These are phyloP conservation scores for Pythium angustatum DNA, from an alignment of 352 stramenopile species.

Conservation along the genomic window DNA sequence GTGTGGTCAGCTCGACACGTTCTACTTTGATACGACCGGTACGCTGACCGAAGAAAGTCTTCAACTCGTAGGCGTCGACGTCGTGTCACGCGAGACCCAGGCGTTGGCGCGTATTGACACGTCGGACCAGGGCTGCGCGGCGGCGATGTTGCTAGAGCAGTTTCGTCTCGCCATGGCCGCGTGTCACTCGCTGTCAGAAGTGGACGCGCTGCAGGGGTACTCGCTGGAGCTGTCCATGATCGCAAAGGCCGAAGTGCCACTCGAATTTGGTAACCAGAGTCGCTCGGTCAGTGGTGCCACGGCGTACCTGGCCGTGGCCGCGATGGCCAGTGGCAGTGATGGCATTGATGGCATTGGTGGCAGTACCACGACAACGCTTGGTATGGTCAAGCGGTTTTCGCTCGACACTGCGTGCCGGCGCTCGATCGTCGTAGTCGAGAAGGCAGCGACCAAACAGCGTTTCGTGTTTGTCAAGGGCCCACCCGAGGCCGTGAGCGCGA, in stretches of 20 bases:
- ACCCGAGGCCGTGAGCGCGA: slow-evolving; percentile 39
- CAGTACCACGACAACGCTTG: no score
- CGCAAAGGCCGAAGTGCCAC: no score
- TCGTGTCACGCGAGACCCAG: slow-evolving; percentile 5
- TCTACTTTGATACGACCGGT: slow-evolving; percentile 72
- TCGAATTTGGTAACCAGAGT: slow-evolving; percentile 28
- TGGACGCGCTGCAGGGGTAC: slow-evolving; percentile 44
- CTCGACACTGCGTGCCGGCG: slow-evolving; percentile 52
- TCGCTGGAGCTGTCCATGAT: slow-evolving; percentile 61
- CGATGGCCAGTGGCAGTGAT: background rate
- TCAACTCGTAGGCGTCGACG: slow-evolving; percentile 13
- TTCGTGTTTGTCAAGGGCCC: slow-evolving; percentile 59
- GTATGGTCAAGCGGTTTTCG: slow-evolving; percentile 47
- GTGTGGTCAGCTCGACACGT: slow-evolving; percentile 52
- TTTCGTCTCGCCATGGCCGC: slow-evolving; percentile 42
- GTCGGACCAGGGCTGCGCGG: no score
- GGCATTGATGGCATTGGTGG: no score
- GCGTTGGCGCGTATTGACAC: no score
- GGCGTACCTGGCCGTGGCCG: slow-evolving; percentile 26
- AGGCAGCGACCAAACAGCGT: slow-evolving; percentile 34
- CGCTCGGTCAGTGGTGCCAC: background rate
- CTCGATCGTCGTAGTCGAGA: slow-evolving; percentile 50
- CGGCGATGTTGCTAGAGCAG: background rate
- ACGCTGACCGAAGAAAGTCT: slow-evolving; percentile 50
- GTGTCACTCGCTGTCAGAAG: slow-evolving; percentile 47